Evolutionary conservation across 768 basidiomycete genomes (phyloP), one percentile per base, ranked within the genome.

Genomic region (Coprinopsis marcescibilis): DNA sequence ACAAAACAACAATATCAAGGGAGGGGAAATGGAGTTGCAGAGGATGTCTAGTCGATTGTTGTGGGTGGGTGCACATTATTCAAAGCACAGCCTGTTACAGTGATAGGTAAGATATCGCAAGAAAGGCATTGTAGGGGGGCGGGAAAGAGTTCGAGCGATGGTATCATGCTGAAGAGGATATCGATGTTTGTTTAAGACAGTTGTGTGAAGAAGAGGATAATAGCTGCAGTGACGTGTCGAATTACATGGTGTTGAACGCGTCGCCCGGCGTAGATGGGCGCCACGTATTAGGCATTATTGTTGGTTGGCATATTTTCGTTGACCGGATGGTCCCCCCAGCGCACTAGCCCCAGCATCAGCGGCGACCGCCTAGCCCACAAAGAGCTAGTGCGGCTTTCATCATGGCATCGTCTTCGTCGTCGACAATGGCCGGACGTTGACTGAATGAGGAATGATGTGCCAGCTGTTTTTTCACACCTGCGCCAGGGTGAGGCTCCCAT

Each of bases 341-440:
- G n/a, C n/a, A n/a, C n/a, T n/a, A n/a, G n/a, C n/a, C n/a, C n/a
- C n/a, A n/a, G n/a, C n/a, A n/a, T n/a, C n/a, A n/a, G n/a, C 38
- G 38, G 21, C 38, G 38, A 15, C 38, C 61, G 23, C 72, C 71
- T 46, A 77, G 66, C 26, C 83, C 83, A 58, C 83, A 85, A 15
- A 86, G 62, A 34, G 77, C 78, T 32, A 83, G 65, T 21, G 84
- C 84, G 19, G 82, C 84, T 50, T 75, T 76, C 78, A 86, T 81
- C 64, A 78, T 77, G 46, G 83, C 83, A 26, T 82, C 77, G 58
- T 84, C 80, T 36, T 75, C 71, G 17, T 55, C 63, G 12, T 51
- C 57, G 41, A 61, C 55, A 7, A 56, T n/a, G n/a, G n/a, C n/a
- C n/a, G n/a, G n/a, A n/a, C n/a, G 50, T 4, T 52, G 37, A 8